Conservation (phyloP, 768 basidiomycete genomes). For the Lentinula boryana region DNA sequence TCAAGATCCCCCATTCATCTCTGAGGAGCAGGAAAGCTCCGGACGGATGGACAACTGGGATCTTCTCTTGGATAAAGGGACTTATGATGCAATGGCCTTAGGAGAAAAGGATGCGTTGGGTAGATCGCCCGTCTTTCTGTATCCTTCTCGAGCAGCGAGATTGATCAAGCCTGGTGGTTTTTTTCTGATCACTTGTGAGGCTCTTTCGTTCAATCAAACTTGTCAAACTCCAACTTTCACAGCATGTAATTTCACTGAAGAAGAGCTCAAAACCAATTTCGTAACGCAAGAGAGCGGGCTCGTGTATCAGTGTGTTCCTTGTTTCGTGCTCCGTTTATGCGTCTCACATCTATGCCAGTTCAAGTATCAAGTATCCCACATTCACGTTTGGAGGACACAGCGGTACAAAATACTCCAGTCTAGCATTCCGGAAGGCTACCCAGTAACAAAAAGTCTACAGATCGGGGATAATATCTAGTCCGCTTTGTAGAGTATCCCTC, state of each 20-base stretch:
- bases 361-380: conserved; percentile 63
- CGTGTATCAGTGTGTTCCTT: conserved; percentile 48
- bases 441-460: neutral
- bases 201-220: neutral
- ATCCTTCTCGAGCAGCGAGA: conserved; percentile 50
- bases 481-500: conserved; percentile 61
- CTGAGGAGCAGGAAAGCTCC: conserved; percentile 13
- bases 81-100: conserved; percentile 80
- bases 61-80: conserved; percentile 81
- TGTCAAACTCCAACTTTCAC: conserved; percentile 1
- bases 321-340: neutral
- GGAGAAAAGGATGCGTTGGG: conserved; percentile 53
- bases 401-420: conserved; percentile 63
- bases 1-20: conserved; percentile 36
- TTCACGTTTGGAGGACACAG: conserved; percentile 75
- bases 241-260: conserved; percentile 86
- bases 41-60: conserved; percentile 48
- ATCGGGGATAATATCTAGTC: conserved; percentile 46
- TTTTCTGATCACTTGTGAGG: conserved; percentile 74
- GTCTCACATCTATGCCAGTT: conserved; percentile 35
- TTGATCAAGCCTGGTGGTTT: conserved; percentile 61
- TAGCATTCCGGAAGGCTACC: conserved; percentile 54
- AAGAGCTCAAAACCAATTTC: conserved; percentile 59
- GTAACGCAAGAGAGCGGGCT: conserved; percentile 40
- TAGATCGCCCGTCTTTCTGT: conserved; percentile 44